Base-by-base conservation (phyloP, 805 yeast species). In the Candida chauliodis region DNA sequence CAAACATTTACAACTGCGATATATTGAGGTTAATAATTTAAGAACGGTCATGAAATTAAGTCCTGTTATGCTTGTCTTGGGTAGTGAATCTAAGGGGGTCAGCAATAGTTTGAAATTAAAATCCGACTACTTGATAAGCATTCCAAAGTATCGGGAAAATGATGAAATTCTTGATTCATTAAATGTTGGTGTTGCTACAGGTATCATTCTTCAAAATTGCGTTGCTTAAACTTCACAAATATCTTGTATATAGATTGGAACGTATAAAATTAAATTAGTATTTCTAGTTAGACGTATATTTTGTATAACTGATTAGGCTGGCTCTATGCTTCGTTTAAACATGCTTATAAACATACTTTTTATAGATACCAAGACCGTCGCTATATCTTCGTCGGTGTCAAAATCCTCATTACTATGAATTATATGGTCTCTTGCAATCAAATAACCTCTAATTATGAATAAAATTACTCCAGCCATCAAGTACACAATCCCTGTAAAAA, bases 161-260 rank as follows among this genome's bases (percentile, higher is more conserved):
- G 58, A 56, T 36, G 43, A 23, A 10, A 46, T 57, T 5, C 80
- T 89, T 26, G 96, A 88, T 53, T 84, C 95, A 21, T 64, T 89
- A 52, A 89, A 89, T 54, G 97, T 87, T 22, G 85, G 93, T 53
- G 96, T 89, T 7, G 96, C 97, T 1, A 75, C 90, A 1, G 93
- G 90, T 1, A 52, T 89, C 20, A 53, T 89, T 34, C 61, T 87
- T 16, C 28, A 35, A 35, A 35, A 28, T 20, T 35, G 31, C 16
- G 10, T 35, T 29, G 24, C 7, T 8, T 26, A 26, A 26, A n/a
- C n/a, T n/a, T 13, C n/a, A 14, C 8, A 11, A 13, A 11, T 8
- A 26, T 26, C n/a, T 26, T 11, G 24, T 21, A 21, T 21, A 21
- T 21, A 21, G 10, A 8, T 21, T 21, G 9, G 24, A 8, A 21